These are phyloP conservation scores for Cercospora sp. DNA, from an alignment of 2,329 filamentous ascomycete genomes.

Conservation along the genomic window DNA sequence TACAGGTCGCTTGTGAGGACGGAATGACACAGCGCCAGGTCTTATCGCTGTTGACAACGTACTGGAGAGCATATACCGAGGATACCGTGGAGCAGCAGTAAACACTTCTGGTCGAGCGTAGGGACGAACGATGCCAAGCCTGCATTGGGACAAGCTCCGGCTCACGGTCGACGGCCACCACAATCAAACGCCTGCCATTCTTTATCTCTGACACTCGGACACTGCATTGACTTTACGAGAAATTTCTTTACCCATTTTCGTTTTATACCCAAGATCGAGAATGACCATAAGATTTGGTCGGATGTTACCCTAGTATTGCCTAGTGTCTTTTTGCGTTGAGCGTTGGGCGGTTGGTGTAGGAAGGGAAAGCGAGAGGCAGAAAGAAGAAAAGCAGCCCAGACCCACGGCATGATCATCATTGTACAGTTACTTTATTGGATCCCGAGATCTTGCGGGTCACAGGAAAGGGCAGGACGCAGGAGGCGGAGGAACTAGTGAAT, in stretches of 20 bases:
- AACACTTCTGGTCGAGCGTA: neutral
- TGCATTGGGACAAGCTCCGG: neutral
- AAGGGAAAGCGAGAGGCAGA: neutral
- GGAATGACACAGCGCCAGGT: conserved; percentile 54
- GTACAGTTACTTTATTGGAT: neutral
- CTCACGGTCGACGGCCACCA: neutral
- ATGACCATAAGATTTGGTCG: neutral
- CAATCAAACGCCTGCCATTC: neutral
- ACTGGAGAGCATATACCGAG: conserved; percentile 31
- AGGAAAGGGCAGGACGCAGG: neutral
- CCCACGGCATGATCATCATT: neutral
- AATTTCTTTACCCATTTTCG: neutral
- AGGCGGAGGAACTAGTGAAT: neutral
- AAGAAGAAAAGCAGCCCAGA: neutral
- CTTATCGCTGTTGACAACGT: conserved; percentile 41
- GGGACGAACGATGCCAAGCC: neutral
- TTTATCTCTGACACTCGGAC: neutral
- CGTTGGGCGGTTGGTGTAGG: neutral
- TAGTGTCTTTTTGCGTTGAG: neutral
- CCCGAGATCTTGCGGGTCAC: neutral
- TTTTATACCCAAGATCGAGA: neutral
- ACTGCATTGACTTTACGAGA: neutral
- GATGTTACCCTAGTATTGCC: neutral
- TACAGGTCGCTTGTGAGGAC: conserved; percentile 65
- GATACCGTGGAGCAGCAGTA: neutral